Base-by-base conservation (phyloP, 495 filamentous ascomycete species). In the Aspergillus saccharolyticus region DNA sequence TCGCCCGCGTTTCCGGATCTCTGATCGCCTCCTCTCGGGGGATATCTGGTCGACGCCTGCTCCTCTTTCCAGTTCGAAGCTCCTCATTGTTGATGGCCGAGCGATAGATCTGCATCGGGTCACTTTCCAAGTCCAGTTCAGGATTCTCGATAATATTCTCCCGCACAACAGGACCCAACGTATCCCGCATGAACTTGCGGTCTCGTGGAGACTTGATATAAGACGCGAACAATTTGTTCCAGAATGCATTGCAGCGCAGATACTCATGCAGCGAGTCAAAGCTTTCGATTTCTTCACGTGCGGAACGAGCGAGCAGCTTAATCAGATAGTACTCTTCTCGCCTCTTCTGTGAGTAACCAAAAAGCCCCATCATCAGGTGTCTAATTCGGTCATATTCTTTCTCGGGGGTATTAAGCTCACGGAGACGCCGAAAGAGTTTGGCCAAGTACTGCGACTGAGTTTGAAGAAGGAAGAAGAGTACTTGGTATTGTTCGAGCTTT, bases 291-390 rank as follows among this genome's bases (percentile, higher is more conserved):
- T 96, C 92, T 68, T 97, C 92, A 58, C 86, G 85, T 52, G 91
- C 86, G 2, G 91, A 90, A 58, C 86, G 80, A 14, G 84, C 79
- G 50, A 99, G 85, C 21, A 97, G 80, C 72, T 93, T 97, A 53
- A 99, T 78, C 9, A 99, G 80, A 67, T 97, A 96, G 68, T 97
- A 99, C 62, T 99, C 94, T 63, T 99, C 94, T 63, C 94, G 80
- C 61, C 91, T 80, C 74, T 97, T 99, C 66, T 97, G 95, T 1
- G 94, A 93, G 65, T 97, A 96, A 10, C 94, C 94, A 63, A 97
- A 99, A 20, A 97, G 80, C 6, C 91, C 89, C 91, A 99, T 96
- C 76, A 96, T 92, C 56, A 97, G 73, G 56, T 90, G 89, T 66
- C 96, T 89, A 42, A 96, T 88, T 50, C 89, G 80, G 70, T 96